phyloP scores from a whole-genome alignment of 306 rosid species.

The Vicia villosa region DNA sequence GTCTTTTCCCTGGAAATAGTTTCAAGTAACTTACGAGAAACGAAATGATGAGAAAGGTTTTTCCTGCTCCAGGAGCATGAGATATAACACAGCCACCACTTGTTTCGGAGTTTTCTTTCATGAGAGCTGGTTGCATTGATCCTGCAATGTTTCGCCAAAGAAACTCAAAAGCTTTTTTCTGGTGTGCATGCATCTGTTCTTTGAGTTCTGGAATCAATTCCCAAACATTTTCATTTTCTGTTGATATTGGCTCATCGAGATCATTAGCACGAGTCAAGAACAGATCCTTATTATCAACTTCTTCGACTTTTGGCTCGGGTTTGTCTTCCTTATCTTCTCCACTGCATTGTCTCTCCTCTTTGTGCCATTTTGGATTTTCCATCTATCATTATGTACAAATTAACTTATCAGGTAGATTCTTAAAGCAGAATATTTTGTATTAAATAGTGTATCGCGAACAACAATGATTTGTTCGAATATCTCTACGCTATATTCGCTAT shows the following conservation, averaged over 20 bases:
- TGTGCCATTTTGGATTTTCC: slow-evolving; percentile 45
- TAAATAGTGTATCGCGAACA: not conserved
- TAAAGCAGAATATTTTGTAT: not conserved
- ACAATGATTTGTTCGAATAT: not conserved
- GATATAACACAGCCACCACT: slow-evolving; percentile 92
- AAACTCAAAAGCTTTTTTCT: slow-evolving; percentile 84
- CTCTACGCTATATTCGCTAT: too few relatives aligned
- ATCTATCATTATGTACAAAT: slow-evolving; percentile 45
- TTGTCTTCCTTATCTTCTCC: slow-evolving; percentile 43
- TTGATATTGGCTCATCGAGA: slow-evolving; percentile 42
- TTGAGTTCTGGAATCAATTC: slow-evolving; percentile 43
- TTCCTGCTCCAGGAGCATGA: slow-evolving; percentile 93
- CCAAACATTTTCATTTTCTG: slow-evolving; percentile 76
- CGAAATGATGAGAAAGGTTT: slow-evolving; percentile 77
- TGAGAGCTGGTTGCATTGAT: slow-evolving; percentile 57
- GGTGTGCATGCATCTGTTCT: slow-evolving; percentile 63
- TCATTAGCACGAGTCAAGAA: slow-evolving; percentile 34
- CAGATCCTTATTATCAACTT: slow-evolving; percentile 38
- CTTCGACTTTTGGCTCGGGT: slow-evolving; percentile 43
- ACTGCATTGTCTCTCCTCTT: slow-evolving; percentile 48
- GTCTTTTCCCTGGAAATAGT: slow-evolving; percentile 75
- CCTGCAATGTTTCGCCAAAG: slow-evolving; percentile 85
- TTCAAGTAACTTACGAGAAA: slow-evolving; percentile 83
- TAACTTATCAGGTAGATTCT: slow-evolving; percentile 21
- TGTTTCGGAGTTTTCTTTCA: slow-evolving; percentile 51